phyloP scores from a whole-genome alignment of 108 stramenopile genomes.

The Mayamaea pseudoterrestris region DNA sequence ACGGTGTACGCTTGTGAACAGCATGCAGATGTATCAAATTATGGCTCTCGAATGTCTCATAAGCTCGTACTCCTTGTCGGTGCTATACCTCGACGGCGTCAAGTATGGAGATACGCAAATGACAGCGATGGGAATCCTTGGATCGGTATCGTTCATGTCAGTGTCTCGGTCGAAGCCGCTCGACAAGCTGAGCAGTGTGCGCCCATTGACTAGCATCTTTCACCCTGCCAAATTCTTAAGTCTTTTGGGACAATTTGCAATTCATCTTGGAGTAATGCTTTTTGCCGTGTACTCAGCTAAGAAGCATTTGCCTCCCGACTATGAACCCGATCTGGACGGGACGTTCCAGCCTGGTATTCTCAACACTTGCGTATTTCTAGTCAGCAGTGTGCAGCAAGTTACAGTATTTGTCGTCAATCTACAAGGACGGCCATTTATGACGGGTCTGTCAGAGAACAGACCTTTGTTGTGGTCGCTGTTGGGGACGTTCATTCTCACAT shows the following conservation, averaged over 20 bases:
- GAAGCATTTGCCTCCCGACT: constrained; percentile 63
- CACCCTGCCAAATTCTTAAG: constrained; percentile 89
- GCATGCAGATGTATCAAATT: constrained; percentile 94
- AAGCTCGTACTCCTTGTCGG: constrained; percentile 91
- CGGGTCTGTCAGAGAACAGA: constrained; percentile 89
- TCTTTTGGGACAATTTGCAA: constrained; percentile 86
- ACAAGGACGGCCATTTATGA: constrained; percentile 98
- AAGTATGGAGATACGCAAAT: constrained; percentile 95
- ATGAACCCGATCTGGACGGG: constrained; percentile 83
- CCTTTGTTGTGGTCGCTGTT: constrained; percentile 88
- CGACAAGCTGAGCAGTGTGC: constrained; percentile 80
- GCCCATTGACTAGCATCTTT: constrained; percentile 91
- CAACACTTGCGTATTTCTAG: constrained; percentile 89
- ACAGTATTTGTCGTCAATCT: constrained; percentile 96
- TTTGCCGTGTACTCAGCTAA: constrained; percentile 69
- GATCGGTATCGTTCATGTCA: constrained; percentile 87
- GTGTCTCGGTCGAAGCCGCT: constrained; percentile 91
- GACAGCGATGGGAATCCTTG: constrained; percentile 89
- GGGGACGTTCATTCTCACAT: constrained; percentile 79
- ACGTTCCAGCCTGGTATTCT: constrained; percentile 88
- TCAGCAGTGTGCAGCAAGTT: constrained; percentile 92
- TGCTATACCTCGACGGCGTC: constrained; percentile 93
- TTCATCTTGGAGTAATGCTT: constrained; percentile 87
- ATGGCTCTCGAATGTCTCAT: constrained; percentile 93
- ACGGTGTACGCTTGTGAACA: constrained; percentile 81